phyloP scores from a whole-genome alignment of 140 eudicot genomes.

The Erigeron philadelphicus region DNA sequence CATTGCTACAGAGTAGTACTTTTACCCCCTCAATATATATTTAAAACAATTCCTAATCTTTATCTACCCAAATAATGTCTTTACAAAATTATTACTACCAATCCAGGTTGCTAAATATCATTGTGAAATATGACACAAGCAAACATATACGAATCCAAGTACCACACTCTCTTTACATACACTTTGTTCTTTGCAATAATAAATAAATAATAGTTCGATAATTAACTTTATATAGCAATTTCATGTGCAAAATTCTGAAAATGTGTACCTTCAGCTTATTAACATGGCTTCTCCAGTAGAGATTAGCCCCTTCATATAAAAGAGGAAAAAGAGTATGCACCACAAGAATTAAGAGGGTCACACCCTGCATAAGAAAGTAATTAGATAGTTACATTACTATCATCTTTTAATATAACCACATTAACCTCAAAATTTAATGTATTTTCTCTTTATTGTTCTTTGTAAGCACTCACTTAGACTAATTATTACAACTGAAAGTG shows the following conservation, averaged over 20 bases:
- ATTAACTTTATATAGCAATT: conserved; percentile 5
- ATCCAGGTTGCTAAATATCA: conserved; percentile 8
- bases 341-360: conserved; percentile 58
- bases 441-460: too few relatives aligned
- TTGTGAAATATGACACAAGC: conserved; percentile 1
- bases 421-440: too few relatives aligned
- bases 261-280: conserved; percentile 65
- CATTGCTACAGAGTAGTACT: background rate
- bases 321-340: conserved; percentile 67
- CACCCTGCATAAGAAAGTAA: conserved; percentile 49
- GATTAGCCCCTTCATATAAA: conserved; percentile 58
- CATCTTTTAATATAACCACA: background rate
- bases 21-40: background rate
- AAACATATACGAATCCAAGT: background rate
- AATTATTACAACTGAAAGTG: too few relatives aligned
- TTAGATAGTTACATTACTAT: conserved; percentile 7
- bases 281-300: conserved; percentile 61
- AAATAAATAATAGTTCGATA: background rate
- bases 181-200: background rate
- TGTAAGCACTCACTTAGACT: too few relatives aligned
- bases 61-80: background rate
- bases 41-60: background rate
- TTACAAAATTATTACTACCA: background rate
- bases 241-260: conserved; percentile 9
- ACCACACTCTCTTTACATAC: background rate